Evolutionary conservation across 306 rosid species (phyloP).

Genomic region (Pterocarpus macrocarpus): DNA sequence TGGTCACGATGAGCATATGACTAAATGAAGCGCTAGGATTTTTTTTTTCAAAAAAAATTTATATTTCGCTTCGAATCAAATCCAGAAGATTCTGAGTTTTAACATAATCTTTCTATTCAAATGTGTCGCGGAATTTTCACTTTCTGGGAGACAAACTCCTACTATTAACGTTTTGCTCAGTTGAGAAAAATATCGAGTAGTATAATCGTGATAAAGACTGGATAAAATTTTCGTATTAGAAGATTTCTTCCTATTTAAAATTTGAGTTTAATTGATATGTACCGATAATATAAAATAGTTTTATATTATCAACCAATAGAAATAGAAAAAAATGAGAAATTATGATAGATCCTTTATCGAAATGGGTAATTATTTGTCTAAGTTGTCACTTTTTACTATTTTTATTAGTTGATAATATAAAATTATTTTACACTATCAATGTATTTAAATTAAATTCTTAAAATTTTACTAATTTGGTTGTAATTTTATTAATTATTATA

Average conservation of each 20-base stretch:
- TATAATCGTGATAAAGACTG: not conserved
- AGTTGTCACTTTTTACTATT: too few relatives aligned
- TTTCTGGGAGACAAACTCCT: not conserved
- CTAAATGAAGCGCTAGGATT: not conserved
- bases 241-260: not conserved
- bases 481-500: not conserved
- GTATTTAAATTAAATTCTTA: too few relatives aligned
- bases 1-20: not conserved
- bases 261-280: too few relatives aligned
- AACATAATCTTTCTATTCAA: not conserved
- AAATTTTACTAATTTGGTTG: not conserved
- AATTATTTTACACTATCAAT: too few relatives aligned
- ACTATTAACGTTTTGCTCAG: not conserved
- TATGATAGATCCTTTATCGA: too few relatives aligned
- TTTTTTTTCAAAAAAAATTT: not conserved
- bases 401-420: too few relatives aligned
- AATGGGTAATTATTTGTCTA: too few relatives aligned
- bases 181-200: conserved; percentile 10
- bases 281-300: too few relatives aligned
- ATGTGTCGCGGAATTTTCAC: not conserved
- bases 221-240: not conserved
- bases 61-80: not conserved
- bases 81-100: conserved; percentile 8
- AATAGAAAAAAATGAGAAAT: too few relatives aligned
- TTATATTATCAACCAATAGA: too few relatives aligned